Evolutionary conservation across 106 monocot genomes (phyloP).

Genomic region (Alisma plantagoaquatica): DNA sequence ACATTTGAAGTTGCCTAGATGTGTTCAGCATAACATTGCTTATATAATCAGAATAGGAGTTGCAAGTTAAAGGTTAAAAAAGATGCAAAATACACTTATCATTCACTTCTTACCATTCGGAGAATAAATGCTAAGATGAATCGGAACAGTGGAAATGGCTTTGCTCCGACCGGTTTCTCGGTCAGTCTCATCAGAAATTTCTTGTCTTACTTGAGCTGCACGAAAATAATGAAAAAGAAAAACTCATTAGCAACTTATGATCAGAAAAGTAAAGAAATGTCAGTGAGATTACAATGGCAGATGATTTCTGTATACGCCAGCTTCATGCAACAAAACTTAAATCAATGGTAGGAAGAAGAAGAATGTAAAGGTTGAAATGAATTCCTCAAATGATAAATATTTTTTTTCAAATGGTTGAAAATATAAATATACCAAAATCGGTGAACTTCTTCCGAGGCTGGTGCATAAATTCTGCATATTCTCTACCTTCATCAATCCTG

Average conservation of each 20-base stretch:
- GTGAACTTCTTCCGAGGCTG: constrained; percentile 71
- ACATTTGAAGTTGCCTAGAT: too few relatives aligned
- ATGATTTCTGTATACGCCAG: not conserved
- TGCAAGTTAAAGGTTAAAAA: too few relatives aligned
- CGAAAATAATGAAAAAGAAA: not conserved
- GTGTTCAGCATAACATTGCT: too few relatives aligned
- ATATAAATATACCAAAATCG: constrained; percentile 72
- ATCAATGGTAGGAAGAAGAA: not conserved
- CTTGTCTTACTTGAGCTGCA: constrained; percentile 81
- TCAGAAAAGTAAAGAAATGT: not conserved
- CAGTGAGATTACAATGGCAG: not conserved
- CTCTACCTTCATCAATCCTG: constrained; percentile 73
- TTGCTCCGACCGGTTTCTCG: constrained; percentile 74
- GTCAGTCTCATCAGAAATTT: constrained; percentile 95
- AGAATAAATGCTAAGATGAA: constrained; percentile 86
- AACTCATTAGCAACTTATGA: not conserved
- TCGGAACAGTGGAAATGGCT: constrained; percentile 71
- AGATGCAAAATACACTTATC: too few relatives aligned
- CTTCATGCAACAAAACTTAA: not conserved
- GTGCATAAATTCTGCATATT: constrained; percentile 92
- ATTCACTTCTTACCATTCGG: constrained; percentile 87
- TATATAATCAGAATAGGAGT: too few relatives aligned
- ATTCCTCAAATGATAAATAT: too few relatives aligned
- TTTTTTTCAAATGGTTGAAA: too few relatives aligned
- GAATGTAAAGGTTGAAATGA: not conserved